Percentiles rank a stretch among this genome's conserved stretches.
Conservation (phyloP, 163 green algal species). For the Volvox carteri region DNA sequence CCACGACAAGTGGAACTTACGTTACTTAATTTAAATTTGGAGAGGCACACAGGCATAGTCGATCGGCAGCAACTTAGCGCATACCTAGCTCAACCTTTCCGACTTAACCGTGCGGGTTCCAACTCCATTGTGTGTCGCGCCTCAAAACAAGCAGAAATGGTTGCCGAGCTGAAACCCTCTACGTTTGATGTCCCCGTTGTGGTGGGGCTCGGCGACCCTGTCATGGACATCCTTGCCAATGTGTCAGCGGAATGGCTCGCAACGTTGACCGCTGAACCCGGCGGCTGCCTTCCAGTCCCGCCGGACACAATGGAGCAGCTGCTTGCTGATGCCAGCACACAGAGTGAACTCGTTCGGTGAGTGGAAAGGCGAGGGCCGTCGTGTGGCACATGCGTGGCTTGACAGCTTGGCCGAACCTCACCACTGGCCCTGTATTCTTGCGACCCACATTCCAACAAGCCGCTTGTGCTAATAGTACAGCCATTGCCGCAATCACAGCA, state of each 20-base stretch:
- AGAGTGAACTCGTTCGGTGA: conserved; percentile 57
- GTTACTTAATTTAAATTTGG: neutral
- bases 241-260: conserved; percentile 60
- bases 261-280: conserved; percentile 58
- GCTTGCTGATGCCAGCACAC: conserved; percentile 51
- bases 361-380: neutral
- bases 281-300: conserved; percentile 69
- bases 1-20: neutral
- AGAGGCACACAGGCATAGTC: neutral
- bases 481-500: too few relatives aligned
- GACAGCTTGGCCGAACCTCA: too few relatives aligned
- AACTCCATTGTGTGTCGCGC: neutral
- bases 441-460: neutral
- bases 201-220: conserved; percentile 65
- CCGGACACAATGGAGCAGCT: conserved; percentile 64
- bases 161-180: neutral
- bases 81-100: neutral
- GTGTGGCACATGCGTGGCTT: too few relatives aligned
- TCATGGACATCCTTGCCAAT: conserved; percentile 74
- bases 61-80: neutral
- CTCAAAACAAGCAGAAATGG: neutral
- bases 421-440: neutral
- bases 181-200: neutral
- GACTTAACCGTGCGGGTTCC: neutral
- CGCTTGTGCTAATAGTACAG: too few relatives aligned